Conservation (phyloP, 192 early-diverging fungal species). For the Coemansia aciculifera region DNA sequence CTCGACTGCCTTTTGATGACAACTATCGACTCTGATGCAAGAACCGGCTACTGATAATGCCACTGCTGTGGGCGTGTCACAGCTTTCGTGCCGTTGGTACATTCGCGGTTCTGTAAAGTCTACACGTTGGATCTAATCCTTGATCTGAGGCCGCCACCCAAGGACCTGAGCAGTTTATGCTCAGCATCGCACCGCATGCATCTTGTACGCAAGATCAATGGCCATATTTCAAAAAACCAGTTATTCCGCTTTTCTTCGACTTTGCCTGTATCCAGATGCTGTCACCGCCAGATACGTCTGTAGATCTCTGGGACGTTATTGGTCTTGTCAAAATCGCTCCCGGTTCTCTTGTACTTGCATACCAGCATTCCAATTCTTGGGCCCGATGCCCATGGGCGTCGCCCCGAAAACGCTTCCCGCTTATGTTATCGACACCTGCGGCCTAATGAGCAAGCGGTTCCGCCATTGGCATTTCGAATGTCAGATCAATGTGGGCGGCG, state of each 20-base stretch:
- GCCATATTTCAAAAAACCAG: not conserved
- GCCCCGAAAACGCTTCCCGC: not conserved
- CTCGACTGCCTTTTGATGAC: not conserved
- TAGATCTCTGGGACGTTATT: not conserved
- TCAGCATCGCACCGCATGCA: too few relatives aligned
- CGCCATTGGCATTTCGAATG: too few relatives aligned
- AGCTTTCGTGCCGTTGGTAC: too few relatives aligned
- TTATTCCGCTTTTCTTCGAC: not conserved
- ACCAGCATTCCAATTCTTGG: not conserved
- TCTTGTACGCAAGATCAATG: too few relatives aligned
- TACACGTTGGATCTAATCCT: too few relatives aligned
- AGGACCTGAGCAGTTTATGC: too few relatives aligned
- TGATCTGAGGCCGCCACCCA: too few relatives aligned
- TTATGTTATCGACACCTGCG: not conserved
- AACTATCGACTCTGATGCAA: too few relatives aligned
- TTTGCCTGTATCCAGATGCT: not conserved
- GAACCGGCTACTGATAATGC: too few relatives aligned
- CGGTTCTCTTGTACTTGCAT: not conserved
- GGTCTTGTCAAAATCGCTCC: not conserved
- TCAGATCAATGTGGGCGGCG: too few relatives aligned
- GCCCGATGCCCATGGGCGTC: not conserved
- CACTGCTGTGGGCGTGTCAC: too few relatives aligned
- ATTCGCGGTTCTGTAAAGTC: too few relatives aligned
- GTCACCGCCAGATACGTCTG: not conserved
- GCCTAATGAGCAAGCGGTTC: not conserved